phyloP scores from a whole-genome alignment of 257 asterid species.

The Pogostemon cablin region DNA sequence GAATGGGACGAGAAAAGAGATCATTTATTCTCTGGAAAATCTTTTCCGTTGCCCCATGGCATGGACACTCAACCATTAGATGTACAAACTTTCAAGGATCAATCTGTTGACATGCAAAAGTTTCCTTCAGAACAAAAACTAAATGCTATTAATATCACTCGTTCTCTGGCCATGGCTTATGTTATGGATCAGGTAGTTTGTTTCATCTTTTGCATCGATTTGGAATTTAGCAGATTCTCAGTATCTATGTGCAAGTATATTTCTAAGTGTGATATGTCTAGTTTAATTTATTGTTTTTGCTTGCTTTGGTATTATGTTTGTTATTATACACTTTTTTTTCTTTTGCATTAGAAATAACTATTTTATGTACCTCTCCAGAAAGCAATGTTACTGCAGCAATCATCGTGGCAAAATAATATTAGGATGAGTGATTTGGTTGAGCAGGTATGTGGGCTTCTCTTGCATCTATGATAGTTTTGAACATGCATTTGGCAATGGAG shows the following conservation, averaged over 20 bases:
- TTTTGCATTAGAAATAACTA: slow-evolving; percentile 10
- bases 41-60: slow-evolving; percentile 46
- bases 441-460: slow-evolving; percentile 66
- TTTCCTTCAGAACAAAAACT: slow-evolving; percentile 67
- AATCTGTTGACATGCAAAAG: slow-evolving; percentile 45
- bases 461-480: slow-evolving; percentile 20
- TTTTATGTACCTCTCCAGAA: slow-evolving; percentile 57
- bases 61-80: slow-evolving; percentile 49
- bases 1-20: slow-evolving; percentile 47
- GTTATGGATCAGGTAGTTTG: slow-evolving; percentile 93
- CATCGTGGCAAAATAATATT: slow-evolving; percentile 91
- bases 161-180: slow-evolving; percentile 85
- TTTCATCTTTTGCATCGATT: slow-evolving; percentile 14
- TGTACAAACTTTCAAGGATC: slow-evolving; percentile 44
- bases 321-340: slow-evolving; percentile 9
- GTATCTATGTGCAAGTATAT: slow-evolving; percentile 20
- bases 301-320: slow-evolving; percentile 17
- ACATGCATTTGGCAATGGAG: slow-evolving; percentile 23
- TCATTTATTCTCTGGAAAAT: slow-evolving; percentile 43
- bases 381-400: slow-evolving; percentile 86
- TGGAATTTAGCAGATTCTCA: not conserved
- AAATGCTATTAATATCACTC: slow-evolving; percentile 77
- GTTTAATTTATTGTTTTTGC: not conserved
- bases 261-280: not conserved
- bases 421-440: slow-evolving; percentile 94